Conservation (phyloP, 2,329 filamentous ascomycete species). For the Orbilia quercus region DNA sequence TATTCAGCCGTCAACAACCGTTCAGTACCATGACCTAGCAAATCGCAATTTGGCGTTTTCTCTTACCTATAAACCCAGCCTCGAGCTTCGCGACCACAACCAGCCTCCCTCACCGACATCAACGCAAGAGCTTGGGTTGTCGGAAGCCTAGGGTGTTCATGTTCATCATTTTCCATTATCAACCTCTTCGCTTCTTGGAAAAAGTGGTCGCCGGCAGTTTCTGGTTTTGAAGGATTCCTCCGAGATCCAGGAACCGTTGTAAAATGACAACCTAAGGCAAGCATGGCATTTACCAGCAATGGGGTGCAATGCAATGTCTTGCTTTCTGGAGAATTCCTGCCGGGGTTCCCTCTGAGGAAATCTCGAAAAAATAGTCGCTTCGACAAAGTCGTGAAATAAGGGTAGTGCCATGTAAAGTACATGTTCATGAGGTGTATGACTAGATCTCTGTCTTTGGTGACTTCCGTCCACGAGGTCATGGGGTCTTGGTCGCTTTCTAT, state of each 20-base stretch:
- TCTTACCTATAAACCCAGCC: slow-evolving; percentile 82
- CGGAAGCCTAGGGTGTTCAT: slow-evolving; percentile 85
- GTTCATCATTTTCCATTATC: slow-evolving; percentile 90
- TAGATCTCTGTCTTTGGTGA: slow-evolving; percentile 81
- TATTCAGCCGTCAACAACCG: slow-evolving; percentile 63
- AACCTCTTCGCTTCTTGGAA: slow-evolving; percentile 92
- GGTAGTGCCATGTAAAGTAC: slow-evolving; percentile 99
- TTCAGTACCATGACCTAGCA: background rate
- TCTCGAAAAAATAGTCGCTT: slow-evolving; percentile 88
- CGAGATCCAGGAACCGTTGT: slow-evolving; percentile 79
- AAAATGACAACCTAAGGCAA: slow-evolving; percentile 93
- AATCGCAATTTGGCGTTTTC: background rate
- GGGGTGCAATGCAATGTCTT: slow-evolving; percentile 83
- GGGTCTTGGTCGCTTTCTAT: slow-evolving; percentile 67
- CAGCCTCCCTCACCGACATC: slow-evolving; percentile 96
- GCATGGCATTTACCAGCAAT: slow-evolving; percentile 90
- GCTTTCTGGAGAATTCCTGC: slow-evolving; percentile 65
- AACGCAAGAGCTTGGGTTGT: slow-evolving; percentile 93
- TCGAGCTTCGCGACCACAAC: slow-evolving; percentile 91
- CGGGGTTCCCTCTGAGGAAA: slow-evolving; percentile 77
- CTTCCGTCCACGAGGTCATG: slow-evolving; percentile 85
- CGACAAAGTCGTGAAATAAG: slow-evolving; percentile 91
- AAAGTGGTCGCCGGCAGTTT: slow-evolving; percentile 94
- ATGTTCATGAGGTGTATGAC: slow-evolving; percentile 91
- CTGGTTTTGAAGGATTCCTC: slow-evolving; percentile 76